Percentiles rank a stretch among this genome's conserved stretches.
phyloP scores from a whole-genome alignment of 2,329 filamentous ascomycete species.

The Aspergillus sp. region DNA sequence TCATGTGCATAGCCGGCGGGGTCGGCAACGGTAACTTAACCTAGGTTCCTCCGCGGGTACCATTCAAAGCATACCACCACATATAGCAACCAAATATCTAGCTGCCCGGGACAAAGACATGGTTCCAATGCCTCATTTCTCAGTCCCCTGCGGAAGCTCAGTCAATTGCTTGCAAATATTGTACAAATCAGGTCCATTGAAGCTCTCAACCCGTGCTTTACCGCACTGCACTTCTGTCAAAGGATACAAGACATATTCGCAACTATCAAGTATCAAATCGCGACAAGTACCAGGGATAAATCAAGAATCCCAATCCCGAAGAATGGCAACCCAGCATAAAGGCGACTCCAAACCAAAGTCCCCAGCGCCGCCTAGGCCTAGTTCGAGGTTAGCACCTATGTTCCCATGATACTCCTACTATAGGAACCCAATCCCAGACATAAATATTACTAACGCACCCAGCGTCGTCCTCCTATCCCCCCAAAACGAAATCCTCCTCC shows the following conservation, averaged over 20 bases:
- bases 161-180: neutral
- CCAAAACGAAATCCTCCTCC: slow-evolving; percentile 75
- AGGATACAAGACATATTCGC: too few relatives aligned
- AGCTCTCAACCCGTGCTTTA: neutral
- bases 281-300: neutral
- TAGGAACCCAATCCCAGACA: too few relatives aligned
- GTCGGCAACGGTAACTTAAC: too few relatives aligned
- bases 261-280: too few relatives aligned
- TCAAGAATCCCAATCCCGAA: slow-evolving; percentile 3
- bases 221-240: neutral
- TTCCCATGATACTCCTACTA: too few relatives aligned
- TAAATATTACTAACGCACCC: slow-evolving; percentile 8
- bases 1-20: too few relatives aligned
- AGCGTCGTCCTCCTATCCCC: slow-evolving; percentile 83
- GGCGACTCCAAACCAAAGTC: slow-evolving; percentile 26
- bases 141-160: too few relatives aligned
- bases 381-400: slow-evolving; percentile 48
- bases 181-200: neutral
- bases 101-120: neutral
- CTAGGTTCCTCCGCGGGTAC: too few relatives aligned
- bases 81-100: too few relatives aligned
- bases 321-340: slow-evolving; percentile 16
- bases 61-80: too few relatives aligned
- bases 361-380: slow-evolving; percentile 52
- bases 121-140: neutral